Percentiles rank a stretch among this genome's conserved stretches.
phyloP scores from a whole-genome alignment of 768 basidiomycete species.

The Leccinum imitatum region DNA sequence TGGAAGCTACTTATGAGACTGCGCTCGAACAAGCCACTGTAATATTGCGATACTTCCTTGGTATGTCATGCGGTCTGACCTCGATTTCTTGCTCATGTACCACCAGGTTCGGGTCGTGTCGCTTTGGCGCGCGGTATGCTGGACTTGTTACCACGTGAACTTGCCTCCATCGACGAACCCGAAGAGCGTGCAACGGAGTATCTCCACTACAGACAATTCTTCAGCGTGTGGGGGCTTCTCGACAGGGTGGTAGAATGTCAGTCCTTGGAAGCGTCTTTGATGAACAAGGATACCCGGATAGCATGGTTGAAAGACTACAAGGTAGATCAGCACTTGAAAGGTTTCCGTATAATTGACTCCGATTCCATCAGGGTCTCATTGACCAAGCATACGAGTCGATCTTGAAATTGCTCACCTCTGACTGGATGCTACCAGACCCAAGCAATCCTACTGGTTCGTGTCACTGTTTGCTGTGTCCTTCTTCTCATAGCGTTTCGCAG shows the following conservation, averaged over 20 bases:
- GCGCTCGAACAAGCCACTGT: constrained; percentile 88
- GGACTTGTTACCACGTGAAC: constrained; percentile 59
- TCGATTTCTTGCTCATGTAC: constrained; percentile 1
- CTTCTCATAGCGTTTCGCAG: constrained; percentile 35
- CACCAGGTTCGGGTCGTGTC: constrained; percentile 68
- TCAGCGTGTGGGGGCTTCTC: constrained; percentile 68
- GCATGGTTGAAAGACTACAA: constrained; percentile 68
- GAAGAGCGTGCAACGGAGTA: constrained; percentile 75
- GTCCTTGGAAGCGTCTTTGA: constrained; percentile 52
- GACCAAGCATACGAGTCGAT: constrained; percentile 66
- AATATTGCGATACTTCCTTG: constrained; percentile 85
- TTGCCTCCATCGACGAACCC: constrained; percentile 60
- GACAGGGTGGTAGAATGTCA: constrained; percentile 61
- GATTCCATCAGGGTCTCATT: constrained; percentile 47
- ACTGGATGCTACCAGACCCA: constrained; percentile 68
- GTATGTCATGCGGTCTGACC: constrained; percentile 43
- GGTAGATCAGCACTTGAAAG: constrained; percentile 32
- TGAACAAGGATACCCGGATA: constrained; percentile 56
- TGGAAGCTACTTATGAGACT: constrained; percentile 66
- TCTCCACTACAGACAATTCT: constrained; percentile 78
- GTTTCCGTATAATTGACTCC: not conserved
- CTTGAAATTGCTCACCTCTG: constrained; percentile 68
- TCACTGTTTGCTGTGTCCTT: not conserved
- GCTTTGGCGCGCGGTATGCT: constrained; percentile 62
- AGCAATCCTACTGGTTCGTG: constrained; percentile 39